These are phyloP conservation scores for Alisma plantagoaquatica DNA, from an alignment of 106 monocot genomes.

Conservation along the genomic window DNA sequence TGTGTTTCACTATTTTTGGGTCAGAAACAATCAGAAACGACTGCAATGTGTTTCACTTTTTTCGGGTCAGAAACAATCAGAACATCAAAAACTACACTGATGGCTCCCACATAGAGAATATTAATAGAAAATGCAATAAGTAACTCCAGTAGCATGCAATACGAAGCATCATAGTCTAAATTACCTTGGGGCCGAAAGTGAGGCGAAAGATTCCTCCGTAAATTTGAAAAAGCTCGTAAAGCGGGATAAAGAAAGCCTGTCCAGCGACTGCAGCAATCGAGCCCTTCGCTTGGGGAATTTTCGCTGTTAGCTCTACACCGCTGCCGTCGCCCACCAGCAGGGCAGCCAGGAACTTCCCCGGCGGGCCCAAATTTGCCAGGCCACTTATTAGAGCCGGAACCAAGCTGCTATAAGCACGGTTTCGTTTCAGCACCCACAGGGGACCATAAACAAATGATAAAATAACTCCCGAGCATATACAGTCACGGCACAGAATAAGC, in stretches of 20 bases:
- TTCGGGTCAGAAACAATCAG: no score
- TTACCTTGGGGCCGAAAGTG: conserved; percentile 86
- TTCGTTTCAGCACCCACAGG: not conserved
- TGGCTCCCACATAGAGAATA: no score
- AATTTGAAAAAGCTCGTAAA: conserved; percentile 77
- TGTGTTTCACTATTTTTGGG: conserved; percentile 75
- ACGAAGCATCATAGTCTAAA: no score
- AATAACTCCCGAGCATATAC: not conserved
- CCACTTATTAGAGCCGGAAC: conserved; percentile 15
- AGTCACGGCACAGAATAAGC: no score
- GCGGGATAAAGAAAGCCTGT: conserved; percentile 78
- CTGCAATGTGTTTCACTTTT: conserved; percentile 32
- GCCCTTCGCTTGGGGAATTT: conserved; percentile 74
- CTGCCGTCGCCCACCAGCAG: conserved; percentile 18
- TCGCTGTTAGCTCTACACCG: conserved; percentile 2
- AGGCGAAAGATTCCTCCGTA: conserved; percentile 96
- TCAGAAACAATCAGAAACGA: conserved; percentile 94
- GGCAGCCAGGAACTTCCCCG: conserved; percentile 25
- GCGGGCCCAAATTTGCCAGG: conserved; percentile 33
- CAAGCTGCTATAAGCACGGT: conserved; percentile 12
- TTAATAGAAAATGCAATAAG: no score
- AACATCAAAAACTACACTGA: no score
- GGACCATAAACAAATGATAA: not conserved
- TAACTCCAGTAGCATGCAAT: no score
- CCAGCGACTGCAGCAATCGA: conserved; percentile 38